phyloP scores from a whole-genome alignment of 1,139 yeast genomes.

The Taiozyma sp. region DNA sequence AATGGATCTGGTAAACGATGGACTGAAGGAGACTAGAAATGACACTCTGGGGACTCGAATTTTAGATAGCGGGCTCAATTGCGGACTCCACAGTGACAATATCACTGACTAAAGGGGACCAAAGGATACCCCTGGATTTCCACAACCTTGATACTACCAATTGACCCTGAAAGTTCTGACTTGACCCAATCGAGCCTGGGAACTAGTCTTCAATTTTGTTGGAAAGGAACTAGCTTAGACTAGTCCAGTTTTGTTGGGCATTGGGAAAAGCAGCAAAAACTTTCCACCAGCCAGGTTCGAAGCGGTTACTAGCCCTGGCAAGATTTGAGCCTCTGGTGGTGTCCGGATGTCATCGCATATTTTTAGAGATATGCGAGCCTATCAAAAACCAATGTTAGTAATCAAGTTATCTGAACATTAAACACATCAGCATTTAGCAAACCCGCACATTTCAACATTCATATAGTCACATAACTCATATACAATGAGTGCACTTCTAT shows the following conservation, averaged over 20 bases:
- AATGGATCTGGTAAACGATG: neutral
- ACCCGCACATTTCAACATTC: neutral
- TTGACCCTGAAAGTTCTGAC: neutral
- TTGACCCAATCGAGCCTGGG: neutral
- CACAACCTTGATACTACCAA: neutral
- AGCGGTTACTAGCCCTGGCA: neutral
- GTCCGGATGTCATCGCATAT: neutral
- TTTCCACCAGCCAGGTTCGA: neutral
- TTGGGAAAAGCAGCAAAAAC: neutral
- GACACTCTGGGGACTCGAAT: neutral
- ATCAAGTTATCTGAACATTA: neutral
- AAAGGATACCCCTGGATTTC: neutral
- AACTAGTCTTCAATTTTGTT: neutral
- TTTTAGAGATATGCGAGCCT: neutral
- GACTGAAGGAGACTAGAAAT: neutral
- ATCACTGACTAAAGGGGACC: neutral
- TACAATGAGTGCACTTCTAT: conserved; percentile 77
- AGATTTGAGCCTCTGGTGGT: neutral
- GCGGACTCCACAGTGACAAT: neutral
- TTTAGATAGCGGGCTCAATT: neutral
- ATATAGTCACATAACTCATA: neutral
- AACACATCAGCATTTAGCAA: neutral
- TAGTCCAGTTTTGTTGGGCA: neutral
- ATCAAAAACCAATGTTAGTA: neutral
- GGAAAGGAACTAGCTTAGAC: neutral